Percentiles rank a stretch among this genome's conserved stretches.
phyloP scores from a whole-genome alignment of 2,329 filamentous ascomycete species.

The Aspergillus clavatus region DNA sequence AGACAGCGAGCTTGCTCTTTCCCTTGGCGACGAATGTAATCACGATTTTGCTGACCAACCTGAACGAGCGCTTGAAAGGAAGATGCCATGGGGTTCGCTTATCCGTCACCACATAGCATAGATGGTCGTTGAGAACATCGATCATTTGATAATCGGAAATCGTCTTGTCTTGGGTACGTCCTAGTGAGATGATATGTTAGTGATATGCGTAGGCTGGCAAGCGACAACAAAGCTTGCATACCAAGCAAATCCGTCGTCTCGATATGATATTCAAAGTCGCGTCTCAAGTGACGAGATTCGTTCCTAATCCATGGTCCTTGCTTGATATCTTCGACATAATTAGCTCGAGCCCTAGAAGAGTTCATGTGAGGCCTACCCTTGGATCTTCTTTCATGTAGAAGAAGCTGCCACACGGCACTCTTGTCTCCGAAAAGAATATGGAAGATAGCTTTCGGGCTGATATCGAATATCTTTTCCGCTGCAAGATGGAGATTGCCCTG shows the following conservation, averaged over 20 bases:
- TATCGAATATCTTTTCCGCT: slow-evolving; percentile 77
- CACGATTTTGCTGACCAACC: slow-evolving; percentile 81
- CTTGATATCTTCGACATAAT: slow-evolving; percentile 55
- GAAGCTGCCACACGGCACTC: slow-evolving; percentile 84
- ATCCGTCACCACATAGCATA: slow-evolving; percentile 64
- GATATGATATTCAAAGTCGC: slow-evolving; percentile 77
- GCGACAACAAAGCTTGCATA: slow-evolving; percentile 25
- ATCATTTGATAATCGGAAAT: slow-evolving; percentile 82
- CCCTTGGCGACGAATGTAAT: slow-evolving; percentile 92
- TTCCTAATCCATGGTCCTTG: slow-evolving; percentile 78
- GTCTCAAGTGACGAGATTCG: slow-evolving; percentile 65
- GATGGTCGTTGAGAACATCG: slow-evolving; percentile 73
- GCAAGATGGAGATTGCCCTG: slow-evolving; percentile 71
- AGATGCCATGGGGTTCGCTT: slow-evolving; percentile 73
- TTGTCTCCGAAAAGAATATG: slow-evolving; percentile 96
- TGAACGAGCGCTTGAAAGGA: slow-evolving; percentile 73
- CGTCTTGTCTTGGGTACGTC: slow-evolving; percentile 51
- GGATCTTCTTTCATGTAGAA: slow-evolving; percentile 78
- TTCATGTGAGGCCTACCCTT: slow-evolving; percentile 42
- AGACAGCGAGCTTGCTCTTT: slow-evolving; percentile 85
- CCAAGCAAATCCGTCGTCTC: slow-evolving; percentile 63
- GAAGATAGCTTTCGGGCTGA: slow-evolving; percentile 90
- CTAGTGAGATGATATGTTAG: slow-evolving; percentile 24
- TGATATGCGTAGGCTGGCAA: neutral
- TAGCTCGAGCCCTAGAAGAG: slow-evolving; percentile 7